phyloP scores from a whole-genome alignment of 2,329 filamentous ascomycete genomes.

The Aspergillus pseudonomiae region DNA sequence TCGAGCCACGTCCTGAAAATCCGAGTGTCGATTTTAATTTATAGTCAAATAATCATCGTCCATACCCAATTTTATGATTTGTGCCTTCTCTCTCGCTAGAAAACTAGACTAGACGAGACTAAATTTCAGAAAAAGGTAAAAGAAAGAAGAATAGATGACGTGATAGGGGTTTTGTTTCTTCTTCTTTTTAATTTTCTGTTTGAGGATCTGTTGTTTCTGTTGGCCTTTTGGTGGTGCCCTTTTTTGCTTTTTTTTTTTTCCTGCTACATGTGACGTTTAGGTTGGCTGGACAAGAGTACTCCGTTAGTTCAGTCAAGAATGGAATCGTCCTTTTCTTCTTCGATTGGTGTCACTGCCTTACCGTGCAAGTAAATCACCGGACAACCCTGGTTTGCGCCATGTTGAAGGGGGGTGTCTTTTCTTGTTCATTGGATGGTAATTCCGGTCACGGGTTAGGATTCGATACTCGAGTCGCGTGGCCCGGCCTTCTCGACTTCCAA shows the following conservation, averaged over 20 bases:
- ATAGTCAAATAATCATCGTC: not conserved
- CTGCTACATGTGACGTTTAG: not conserved
- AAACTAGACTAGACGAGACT: not conserved
- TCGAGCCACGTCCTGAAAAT: not conserved
- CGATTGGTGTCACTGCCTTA: not conserved
- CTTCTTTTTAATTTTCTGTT: not conserved
- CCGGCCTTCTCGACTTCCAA: not conserved
- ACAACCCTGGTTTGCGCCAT: not conserved
- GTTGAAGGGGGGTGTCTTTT: not conserved
- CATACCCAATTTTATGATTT: not conserved
- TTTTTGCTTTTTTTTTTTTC: not conserved
- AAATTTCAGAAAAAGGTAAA: not conserved
- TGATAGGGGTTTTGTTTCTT: not conserved
- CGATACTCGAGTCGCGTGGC: not conserved
- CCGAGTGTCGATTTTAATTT: not conserved
- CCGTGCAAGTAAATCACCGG: not conserved
- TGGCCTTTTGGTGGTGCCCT: too few relatives aligned
- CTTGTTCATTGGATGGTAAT: not conserved
- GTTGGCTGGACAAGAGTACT: not conserved
- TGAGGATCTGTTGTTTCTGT: not conserved
- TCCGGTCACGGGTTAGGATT: not conserved
- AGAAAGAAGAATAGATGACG: not conserved
- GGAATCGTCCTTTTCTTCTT: not conserved
- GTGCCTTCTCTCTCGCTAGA: not conserved
- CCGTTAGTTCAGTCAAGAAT: not conserved